A percentile compares a stretch with the other conserved stretches of the same genome.
phyloP scores from a whole-genome alignment of 495 filamentous ascomycete genomes.

The Echria macrotheca region DNA sequence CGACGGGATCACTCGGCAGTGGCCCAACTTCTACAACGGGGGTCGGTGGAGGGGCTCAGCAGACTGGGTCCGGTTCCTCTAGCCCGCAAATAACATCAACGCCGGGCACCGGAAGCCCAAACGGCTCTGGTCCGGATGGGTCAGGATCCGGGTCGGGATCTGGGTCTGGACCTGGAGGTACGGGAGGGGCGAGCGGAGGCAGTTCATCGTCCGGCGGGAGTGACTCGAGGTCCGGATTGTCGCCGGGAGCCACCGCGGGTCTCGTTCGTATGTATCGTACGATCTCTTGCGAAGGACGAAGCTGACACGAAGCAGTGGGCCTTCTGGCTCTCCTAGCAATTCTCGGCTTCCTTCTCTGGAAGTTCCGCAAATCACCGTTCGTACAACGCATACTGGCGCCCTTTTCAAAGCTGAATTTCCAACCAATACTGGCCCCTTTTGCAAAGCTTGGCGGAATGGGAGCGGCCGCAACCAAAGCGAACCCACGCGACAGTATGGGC shows the following conservation, averaged over 20 bases:
- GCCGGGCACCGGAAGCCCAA: background rate
- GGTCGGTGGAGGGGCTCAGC: background rate
- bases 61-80: background rate
- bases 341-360: background rate
- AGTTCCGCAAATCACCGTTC: background rate
- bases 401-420: background rate
- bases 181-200: too few relatives aligned
- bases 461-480: too few relatives aligned
- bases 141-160: background rate
- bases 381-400: background rate
- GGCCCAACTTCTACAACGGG: background rate
- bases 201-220: background rate
- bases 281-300: background rate
- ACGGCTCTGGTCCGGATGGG: background rate
- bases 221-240: background rate
- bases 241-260: background rate
- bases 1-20: background rate
- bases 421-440: background rate
- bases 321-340: background rate
- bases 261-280: background rate
- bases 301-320: background rate
- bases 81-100: background rate
- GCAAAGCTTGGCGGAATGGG: background rate
- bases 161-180: too few relatives aligned
- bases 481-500: background rate